Evolutionary conservation across 2,329 filamentous ascomycete genomes (phyloP), one percentile per base, ranked within the genome.

Genomic region (Aspergillus sp.): DNA sequence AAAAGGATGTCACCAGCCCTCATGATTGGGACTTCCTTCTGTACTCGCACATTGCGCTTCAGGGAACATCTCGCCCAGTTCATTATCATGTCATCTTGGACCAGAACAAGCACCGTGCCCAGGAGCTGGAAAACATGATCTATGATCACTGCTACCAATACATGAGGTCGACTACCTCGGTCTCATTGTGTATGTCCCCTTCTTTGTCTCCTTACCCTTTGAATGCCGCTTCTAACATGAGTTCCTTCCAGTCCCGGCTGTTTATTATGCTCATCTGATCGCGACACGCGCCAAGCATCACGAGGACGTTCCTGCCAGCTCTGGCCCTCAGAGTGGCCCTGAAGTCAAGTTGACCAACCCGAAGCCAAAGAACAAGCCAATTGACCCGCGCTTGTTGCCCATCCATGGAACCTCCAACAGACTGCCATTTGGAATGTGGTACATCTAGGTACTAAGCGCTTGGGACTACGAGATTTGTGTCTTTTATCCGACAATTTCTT

Each of bases 111-210:
- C 84, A 91, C 68, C 74, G 82, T 0, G 82, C 88, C 0, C 87
- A 90, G 47, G 83, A 88, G 2, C 81, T 99, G 0, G 90, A 96
- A 69, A 88, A 88, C 57, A 90, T 98, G 85, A 89, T 98, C 22
- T 98, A 98, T 69, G 90, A 96, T 66, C 92, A 97, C 63, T 96
- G 90, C 49, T 99, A 96, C 75, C 92, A 96, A 57, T 99, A 96
- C 71, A 88, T 90, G 57, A 87, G 95, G 16, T 95, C 93, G 0
- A 98, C 93, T 0, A 98, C 94, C 0, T 92, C 95, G 0, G 93
- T 99, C 0, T 97, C 93, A 0, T 77, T 95, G 0, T 90, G 75
- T 76, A 71, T 67, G 73, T 67, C 6, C 12, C n/a, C 18, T 49
- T 36, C 14, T 11, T 54, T 54, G 1, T 26, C 26, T 7, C 49